Conservation (phyloP, 2,329 filamentous ascomycete species). For the Pyricularia sp. region DNA sequence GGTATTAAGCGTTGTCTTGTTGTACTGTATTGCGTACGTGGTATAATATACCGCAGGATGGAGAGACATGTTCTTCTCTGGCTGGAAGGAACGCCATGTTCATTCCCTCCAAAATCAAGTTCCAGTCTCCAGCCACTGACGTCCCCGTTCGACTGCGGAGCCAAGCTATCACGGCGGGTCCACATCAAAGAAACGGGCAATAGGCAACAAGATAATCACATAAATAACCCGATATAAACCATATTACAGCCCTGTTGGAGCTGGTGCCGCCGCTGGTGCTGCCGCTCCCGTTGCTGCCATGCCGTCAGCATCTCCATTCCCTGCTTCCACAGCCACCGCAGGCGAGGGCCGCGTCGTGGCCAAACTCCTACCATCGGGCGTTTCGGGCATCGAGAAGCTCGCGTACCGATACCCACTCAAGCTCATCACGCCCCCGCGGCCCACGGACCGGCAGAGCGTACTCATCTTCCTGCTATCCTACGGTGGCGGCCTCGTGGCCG, state of each 20-base stretch:
- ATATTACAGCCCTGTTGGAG: neutral
- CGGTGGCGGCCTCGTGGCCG: slow-evolving; percentile 83
- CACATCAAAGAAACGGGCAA: neutral
- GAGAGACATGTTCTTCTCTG: neutral
- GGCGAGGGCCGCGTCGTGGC: slow-evolving; percentile 74
- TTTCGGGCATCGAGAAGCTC: slow-evolving; percentile 63
- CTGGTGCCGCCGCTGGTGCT: too few species aligned
- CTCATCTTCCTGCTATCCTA: slow-evolving; percentile 89
- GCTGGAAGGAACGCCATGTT: neutral
- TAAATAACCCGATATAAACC: neutral
- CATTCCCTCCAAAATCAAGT: neutral
- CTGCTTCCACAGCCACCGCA: slow-evolving; percentile 60
- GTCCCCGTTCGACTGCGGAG: too few species aligned
- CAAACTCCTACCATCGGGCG: slow-evolving; percentile 59
- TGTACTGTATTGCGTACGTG: neutral
- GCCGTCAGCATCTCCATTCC: slow-evolving; percentile 56
- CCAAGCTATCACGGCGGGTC: neutral
- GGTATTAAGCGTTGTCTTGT: neutral
- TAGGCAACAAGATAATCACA: neutral
- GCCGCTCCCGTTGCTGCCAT: slow-evolving; percentile 6
- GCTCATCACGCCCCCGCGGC: slow-evolving; percentile 70
- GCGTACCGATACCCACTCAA: slow-evolving; percentile 94
- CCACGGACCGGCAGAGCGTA: slow-evolving; percentile 51
- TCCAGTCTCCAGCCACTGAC: too few species aligned
- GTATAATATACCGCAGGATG: neutral